Evolutionary conservation across 2,329 filamentous ascomycete genomes (phyloP).

Genomic region (Samsoniella hepiali): DNA sequence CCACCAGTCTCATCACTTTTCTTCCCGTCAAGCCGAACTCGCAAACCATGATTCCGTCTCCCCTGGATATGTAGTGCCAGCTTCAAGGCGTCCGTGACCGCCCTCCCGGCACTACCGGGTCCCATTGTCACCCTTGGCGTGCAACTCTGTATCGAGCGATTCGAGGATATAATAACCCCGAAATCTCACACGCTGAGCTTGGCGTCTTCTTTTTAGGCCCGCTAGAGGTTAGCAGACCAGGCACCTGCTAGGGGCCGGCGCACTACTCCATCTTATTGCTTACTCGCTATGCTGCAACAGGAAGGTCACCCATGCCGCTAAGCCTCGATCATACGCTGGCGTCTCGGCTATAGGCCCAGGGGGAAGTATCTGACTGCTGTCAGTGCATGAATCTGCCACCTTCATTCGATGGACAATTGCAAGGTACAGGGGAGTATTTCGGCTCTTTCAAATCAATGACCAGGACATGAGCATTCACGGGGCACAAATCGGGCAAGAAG

Average conservation of each 20-base stretch:
- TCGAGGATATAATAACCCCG: constrained; percentile 16
- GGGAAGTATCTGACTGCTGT: background rate
- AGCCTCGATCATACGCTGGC: constrained; percentile 2
- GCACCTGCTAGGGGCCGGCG: background rate
- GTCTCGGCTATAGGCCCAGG: background rate
- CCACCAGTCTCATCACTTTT: background rate
- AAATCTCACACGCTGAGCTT: constrained; percentile 9
- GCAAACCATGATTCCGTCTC: background rate
- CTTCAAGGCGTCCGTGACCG: background rate
- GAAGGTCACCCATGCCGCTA: constrained; percentile 6
- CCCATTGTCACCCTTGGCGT: background rate
- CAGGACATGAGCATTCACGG: background rate
- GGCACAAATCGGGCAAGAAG: background rate
- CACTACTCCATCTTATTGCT: constrained; percentile 11
- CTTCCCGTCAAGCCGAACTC: background rate
- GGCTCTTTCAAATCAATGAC: background rate
- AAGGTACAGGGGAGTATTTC: background rate
- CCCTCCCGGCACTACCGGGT: background rate
- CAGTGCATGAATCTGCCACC: background rate
- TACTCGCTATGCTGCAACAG: constrained; percentile 11
- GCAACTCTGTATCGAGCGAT: constrained; percentile 8
- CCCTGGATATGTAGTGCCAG: too few relatives aligned
- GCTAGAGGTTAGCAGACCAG: background rate
- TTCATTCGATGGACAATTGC: background rate
- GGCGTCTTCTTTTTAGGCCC: background rate